A percentile compares a stretch with the other conserved stretches of the same genome.
These are phyloP conservation scores for Crithidia brevicula DNA, from an alignment of 208 protist species.

Conservation along the genomic window DNA sequence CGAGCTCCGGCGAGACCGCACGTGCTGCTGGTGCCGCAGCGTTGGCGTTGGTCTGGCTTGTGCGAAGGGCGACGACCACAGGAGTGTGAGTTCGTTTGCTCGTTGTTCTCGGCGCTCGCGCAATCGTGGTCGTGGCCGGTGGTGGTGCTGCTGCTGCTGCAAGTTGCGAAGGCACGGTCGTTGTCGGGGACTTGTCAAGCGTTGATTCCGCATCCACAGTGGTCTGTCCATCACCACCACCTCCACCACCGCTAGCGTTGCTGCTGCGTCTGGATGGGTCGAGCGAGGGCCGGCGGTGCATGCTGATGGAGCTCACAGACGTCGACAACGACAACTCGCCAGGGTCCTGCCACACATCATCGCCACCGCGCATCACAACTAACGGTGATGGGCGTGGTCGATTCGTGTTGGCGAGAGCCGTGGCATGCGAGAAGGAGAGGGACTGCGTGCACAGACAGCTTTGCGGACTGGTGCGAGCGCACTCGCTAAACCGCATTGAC, in stretches of 20 bases:
- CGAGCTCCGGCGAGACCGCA: background rate
- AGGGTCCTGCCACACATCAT: background rate
- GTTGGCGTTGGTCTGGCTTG: too few species aligned
- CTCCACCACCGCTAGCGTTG: background rate
- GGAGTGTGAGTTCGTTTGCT: too few species aligned
- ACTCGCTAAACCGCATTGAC: background rate
- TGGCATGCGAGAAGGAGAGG: too few species aligned
- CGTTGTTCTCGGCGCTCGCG: too few species aligned
- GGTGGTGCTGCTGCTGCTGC: too few species aligned
- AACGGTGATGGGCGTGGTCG: background rate
- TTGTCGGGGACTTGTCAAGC: too few species aligned
- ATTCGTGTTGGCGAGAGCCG: background rate
- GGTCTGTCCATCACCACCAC: background rate
- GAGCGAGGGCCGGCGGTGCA: background rate
- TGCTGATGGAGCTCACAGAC: background rate
- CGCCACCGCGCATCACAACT: background rate
- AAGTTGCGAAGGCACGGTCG: too few species aligned
- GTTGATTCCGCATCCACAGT: too few species aligned
- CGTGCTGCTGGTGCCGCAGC: too few species aligned
- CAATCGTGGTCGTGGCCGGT: too few species aligned
- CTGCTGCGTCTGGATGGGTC: background rate
- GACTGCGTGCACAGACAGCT: background rate
- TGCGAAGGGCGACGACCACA: too few species aligned
- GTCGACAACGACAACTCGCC: background rate
- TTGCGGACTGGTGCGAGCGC: background rate